Base-by-base conservation (phyloP, 2,329 filamentous ascomycete species). In the Neocatenulostroma microsporum region DNA sequence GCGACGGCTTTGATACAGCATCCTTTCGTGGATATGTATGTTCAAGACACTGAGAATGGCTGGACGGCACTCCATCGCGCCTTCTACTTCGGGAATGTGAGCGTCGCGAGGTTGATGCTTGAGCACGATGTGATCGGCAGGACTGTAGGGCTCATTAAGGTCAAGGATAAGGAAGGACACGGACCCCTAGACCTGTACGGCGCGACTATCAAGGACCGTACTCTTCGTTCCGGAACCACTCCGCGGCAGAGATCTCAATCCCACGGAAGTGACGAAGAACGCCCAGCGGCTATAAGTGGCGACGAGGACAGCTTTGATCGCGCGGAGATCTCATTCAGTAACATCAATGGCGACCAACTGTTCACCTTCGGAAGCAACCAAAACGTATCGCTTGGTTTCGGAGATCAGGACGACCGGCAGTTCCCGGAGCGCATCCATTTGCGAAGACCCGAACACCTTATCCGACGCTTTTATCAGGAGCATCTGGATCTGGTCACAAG, bases 301-400 rank as follows among this genome's bases (percentile, higher is more conserved):
- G 71, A 75, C 26, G 77, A 76, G 9, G 36, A 51, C 24, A 43
- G 38, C 20, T 31, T 38, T 21, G 31, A 29, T 17, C 20, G 35
- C 10, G 34, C 32, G 2, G 40, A 41, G 15, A 53, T 56, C n/a
- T 23, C 41, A 0, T 48, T 41, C 23, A 27, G 50, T 28, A 46
- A 63, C 35, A 53, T 80, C 18, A 59, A 67, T 15, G 89, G 86
- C 7, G 85, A 94, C 52, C 91, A 98, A 55, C 67, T 95, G 1
- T 96, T 86, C 53, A 82, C 86, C 1, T 95, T 96, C 62, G 91
- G 91, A 33, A 96, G 88, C 62, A 98, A 95, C 63, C 93, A 91
- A 55, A 98, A 98, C 50, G 64, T 94, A 8, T 91, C 84, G 0
- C 73, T 98, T 15, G 91, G 91, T 1, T 81, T 96, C 42, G 88